A percentile compares a stretch with the other conserved stretches of the same genome.
phyloP scores from a whole-genome alignment of 257 asterid genomes.

The Nicotiana benthamiana region DNA sequence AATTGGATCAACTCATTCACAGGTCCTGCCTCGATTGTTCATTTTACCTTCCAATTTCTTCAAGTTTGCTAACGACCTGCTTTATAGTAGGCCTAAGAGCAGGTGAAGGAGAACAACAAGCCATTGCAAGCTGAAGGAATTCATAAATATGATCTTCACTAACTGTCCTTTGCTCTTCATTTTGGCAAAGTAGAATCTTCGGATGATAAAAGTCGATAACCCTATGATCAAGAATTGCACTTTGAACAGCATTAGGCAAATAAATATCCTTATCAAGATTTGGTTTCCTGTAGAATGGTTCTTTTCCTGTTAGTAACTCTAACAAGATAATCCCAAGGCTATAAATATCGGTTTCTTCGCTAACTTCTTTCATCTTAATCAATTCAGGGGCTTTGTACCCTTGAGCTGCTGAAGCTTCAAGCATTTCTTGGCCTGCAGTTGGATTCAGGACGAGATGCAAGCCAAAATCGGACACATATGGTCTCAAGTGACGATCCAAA shows the following conservation, averaged over 20 bases:
- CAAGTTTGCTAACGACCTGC: conserved; percentile 62
- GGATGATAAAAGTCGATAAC: conserved; percentile 52
- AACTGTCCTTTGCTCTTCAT: conserved; percentile 24
- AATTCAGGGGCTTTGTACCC: conserved; percentile 83
- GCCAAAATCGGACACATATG: conserved; percentile 71
- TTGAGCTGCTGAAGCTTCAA: conserved; percentile 55
- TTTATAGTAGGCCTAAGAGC: conserved; percentile 51
- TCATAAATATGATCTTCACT: conserved; percentile 40
- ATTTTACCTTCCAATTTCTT: conserved; percentile 46
- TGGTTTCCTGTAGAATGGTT: conserved; percentile 41
- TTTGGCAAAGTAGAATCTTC: conserved; percentile 40
- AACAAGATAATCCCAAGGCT: conserved; percentile 73
- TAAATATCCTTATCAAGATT: conserved; percentile 45
- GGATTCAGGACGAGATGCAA: conserved; percentile 61
- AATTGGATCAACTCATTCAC: neutral
- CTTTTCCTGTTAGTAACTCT: conserved; percentile 66
- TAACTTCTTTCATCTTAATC: conserved; percentile 67
- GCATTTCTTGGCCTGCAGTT: conserved; percentile 59
- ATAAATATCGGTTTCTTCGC: conserved; percentile 60
- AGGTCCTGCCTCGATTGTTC: neutral
- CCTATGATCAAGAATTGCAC: conserved; percentile 66
- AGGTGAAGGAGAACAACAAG: conserved; percentile 76
- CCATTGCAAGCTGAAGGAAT: conserved; percentile 70
- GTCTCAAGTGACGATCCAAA: conserved; percentile 43
- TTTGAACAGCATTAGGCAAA: conserved; percentile 50